Percentiles rank a stretch among this genome's conserved stretches.
Evolutionary conservation across 2,329 filamentous ascomycete species (phyloP).

Genomic region (Lizonia empirigonia): DNA sequence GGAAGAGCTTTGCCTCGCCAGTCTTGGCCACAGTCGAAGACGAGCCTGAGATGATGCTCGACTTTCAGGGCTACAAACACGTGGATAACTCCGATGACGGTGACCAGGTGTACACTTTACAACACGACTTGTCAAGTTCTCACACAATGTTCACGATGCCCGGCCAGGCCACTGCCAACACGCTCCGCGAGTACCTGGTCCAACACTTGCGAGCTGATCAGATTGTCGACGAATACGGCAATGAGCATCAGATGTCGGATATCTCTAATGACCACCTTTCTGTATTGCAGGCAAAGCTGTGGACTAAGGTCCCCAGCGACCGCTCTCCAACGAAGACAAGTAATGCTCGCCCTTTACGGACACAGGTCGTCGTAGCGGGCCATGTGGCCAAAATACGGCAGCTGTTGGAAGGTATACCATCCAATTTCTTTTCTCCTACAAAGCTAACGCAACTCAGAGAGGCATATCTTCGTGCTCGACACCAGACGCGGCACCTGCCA

Average conservation of each 20-base stretch:
- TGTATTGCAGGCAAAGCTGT: slow-evolving; percentile 4
- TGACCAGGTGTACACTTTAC: not conserved
- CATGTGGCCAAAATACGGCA: slow-evolving; percentile 2
- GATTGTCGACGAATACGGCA: not conserved
- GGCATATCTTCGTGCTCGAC: slow-evolving; percentile 1
- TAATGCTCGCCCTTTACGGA: not conserved
- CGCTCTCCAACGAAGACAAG: not conserved
- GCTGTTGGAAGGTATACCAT: not conserved
- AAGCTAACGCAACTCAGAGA: not conserved
- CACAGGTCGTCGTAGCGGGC: not conserved
- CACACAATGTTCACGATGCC: slow-evolving; percentile 1
- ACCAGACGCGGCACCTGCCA: not conserved
- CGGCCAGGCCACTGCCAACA: slow-evolving; percentile 1
- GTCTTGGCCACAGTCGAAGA: not conserved
- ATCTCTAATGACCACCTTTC: not conserved
- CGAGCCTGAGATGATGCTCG: not conserved
- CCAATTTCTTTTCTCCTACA: not conserved
- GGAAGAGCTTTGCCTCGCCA: not conserved
- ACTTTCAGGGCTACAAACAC: slow-evolving; percentile 1
- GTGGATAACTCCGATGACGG: not conserved
- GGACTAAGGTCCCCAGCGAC: not conserved
- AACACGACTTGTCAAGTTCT: not conserved
- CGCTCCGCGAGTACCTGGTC: slow-evolving; percentile 4
- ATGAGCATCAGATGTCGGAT: not conserved
- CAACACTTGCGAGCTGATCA: not conserved